Conservation (phyloP, 2,329 filamentous ascomycete genomes). For the Hymenoscyphus fructigenus region DNA sequence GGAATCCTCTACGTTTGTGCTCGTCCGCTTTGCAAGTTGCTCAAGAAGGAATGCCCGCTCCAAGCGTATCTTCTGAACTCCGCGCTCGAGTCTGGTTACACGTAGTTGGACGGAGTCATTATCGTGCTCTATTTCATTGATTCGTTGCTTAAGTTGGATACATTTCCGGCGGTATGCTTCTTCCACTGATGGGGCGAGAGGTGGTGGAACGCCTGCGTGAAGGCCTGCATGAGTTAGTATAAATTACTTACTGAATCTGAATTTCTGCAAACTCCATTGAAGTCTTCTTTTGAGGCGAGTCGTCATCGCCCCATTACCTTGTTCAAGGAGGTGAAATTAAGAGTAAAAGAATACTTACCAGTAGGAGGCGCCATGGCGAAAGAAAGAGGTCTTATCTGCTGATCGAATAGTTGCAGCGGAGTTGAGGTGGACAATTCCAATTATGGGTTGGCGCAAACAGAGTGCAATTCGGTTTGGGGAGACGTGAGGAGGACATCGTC, state of each 20-base stretch:
- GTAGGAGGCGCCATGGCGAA: conserved; percentile 28
- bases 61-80: conserved; percentile 87
- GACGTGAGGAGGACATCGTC: conserved; percentile 5
- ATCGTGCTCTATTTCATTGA: conserved; percentile 86
- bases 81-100: conserved; percentile 75
- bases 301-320: background rate
- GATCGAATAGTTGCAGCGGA: background rate
- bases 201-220: conserved; percentile 50
- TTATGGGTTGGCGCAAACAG: background rate
- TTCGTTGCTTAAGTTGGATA: conserved; percentile 87
- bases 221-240: conserved; percentile 32
- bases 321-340: background rate
- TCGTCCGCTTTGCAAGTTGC: conserved; percentile 71
- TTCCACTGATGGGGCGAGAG: conserved; percentile 85
- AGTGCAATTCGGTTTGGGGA: background rate
- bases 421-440: background rate
- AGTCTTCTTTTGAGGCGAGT: background rate
- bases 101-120: conserved; percentile 82
- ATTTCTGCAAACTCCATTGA: background rate
- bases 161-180: conserved; percentile 96
- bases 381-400: background rate
- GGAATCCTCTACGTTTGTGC: conserved; percentile 73
- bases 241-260: too few species aligned
- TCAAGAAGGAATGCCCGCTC: conserved; percentile 76
- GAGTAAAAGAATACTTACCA: conserved; percentile 22